Conservation (phyloP, 2,329 filamentous ascomycete species). For the Microcyclospora pomicola region DNA sequence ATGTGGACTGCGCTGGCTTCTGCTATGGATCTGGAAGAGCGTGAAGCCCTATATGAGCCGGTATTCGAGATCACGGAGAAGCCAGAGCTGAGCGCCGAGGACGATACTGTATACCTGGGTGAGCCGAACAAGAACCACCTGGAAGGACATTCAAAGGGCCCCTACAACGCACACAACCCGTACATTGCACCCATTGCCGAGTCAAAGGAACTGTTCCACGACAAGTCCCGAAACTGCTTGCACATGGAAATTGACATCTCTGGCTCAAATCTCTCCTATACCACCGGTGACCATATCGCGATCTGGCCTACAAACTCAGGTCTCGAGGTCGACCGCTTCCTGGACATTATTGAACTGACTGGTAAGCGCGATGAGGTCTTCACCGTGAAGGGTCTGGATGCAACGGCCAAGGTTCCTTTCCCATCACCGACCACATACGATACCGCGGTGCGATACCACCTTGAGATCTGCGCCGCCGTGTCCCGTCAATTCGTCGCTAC, state of each 20-base stretch:
- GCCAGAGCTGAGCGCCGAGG: constrained; percentile 54
- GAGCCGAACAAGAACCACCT: constrained; percentile 76
- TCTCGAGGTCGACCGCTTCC: constrained; percentile 78
- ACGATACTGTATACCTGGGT: constrained; percentile 76
- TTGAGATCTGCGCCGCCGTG: constrained; percentile 89
- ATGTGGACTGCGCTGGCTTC: constrained; percentile 85
- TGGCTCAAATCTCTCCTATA: constrained; percentile 79
- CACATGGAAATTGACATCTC: constrained; percentile 91
- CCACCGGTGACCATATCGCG: constrained; percentile 93
- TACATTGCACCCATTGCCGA: constrained; percentile 85
- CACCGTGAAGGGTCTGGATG: constrained; percentile 78
- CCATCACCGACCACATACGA: constrained; percentile 95
- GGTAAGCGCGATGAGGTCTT: constrained; percentile 72
- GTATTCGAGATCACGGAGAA: constrained; percentile 67
- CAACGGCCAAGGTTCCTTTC: constrained; percentile 94
- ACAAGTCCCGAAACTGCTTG: constrained; percentile 84
- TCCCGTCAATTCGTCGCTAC: constrained; percentile 89
- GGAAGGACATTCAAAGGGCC: constrained; percentile 67
- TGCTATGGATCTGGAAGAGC: constrained; percentile 81
- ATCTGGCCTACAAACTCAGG: constrained; percentile 95
- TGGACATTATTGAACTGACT: constrained; percentile 61
- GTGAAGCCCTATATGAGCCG: constrained; percentile 90
- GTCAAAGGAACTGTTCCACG: constrained; percentile 79
- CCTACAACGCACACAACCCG: constrained; percentile 80
- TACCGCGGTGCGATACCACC: constrained; percentile 82